These are phyloP conservation scores for Acorus gramineus DNA, from an alignment of 106 monocot species.

Conservation along the genomic window DNA sequence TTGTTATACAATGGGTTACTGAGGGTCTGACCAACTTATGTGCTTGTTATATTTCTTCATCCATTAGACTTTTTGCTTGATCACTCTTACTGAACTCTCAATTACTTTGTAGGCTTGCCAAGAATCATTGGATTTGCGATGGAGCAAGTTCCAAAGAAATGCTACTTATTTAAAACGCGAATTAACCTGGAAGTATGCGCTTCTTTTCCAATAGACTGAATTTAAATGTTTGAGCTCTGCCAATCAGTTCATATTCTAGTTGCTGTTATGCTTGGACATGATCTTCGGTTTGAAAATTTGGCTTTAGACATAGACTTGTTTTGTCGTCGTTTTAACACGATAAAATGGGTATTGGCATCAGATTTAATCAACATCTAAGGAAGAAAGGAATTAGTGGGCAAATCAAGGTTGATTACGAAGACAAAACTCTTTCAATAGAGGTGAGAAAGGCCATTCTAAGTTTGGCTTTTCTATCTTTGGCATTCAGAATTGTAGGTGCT, in stretches of 20 bases:
- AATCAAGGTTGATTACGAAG: conserved; percentile 75
- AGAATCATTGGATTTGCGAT: conserved; percentile 74
- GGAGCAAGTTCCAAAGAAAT: conserved; percentile 86
- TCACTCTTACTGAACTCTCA: background rate
- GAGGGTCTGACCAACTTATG: too few relatives aligned
- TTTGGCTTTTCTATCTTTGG: background rate
- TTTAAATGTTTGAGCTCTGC: too few relatives aligned
- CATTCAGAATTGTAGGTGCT: background rate
- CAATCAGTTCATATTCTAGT: too few relatives aligned
- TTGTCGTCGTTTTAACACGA: background rate
- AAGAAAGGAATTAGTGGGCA: conserved; percentile 91
- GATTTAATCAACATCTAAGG: conserved; percentile 88
- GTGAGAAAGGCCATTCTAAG: conserved; percentile 15
- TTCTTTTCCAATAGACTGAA: too few relatives aligned
- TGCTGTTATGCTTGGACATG: too few relatives aligned
- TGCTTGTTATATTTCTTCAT: background rate
- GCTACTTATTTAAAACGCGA: conserved; percentile 74
- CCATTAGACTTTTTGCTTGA: background rate
- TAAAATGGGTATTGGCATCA: conserved; percentile 5
- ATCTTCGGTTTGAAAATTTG: too few relatives aligned
- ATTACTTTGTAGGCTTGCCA: conserved; percentile 50
- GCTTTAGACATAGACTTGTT: too few relatives aligned
- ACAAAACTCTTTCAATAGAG: conserved; percentile 77
- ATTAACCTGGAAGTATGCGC: conserved; percentile 88
- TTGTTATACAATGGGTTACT: too few relatives aligned